A percentile compares a stretch with the other conserved stretches of the same genome.
phyloP scores from a whole-genome alignment of 768 basidiomycete genomes.

The Podaxis sp. region DNA sequence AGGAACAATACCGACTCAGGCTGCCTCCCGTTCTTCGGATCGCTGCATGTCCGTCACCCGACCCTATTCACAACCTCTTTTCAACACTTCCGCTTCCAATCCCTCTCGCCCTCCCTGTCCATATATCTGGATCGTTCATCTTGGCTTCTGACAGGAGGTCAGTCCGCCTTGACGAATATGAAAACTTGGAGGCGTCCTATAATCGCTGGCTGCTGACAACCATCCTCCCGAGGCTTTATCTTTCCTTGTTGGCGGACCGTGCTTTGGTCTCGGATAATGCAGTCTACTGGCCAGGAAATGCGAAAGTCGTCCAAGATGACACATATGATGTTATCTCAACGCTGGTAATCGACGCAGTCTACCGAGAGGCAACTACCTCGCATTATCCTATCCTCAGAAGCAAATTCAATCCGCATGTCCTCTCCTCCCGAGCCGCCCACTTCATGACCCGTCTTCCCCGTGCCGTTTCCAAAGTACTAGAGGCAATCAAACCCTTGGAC shows the following conservation, averaged over 20 bases:
- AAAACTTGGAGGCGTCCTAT: conserved; percentile 34
- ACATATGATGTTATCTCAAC: conserved; percentile 20
- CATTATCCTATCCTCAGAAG: conserved; percentile 13
- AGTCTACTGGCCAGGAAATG: conserved; percentile 37
- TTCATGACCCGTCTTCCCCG: neutral
- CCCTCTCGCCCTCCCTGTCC: conserved; percentile 39
- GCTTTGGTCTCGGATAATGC: conserved; percentile 20
- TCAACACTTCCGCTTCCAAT: conserved; percentile 43
- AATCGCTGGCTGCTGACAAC: conserved; percentile 43
- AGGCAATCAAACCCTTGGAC: neutral
- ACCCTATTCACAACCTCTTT: conserved; percentile 31
- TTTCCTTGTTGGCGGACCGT: conserved; percentile 35
- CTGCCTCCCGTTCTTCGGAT: conserved; percentile 1
- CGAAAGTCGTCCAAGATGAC: neutral
- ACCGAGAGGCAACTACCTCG: neutral
- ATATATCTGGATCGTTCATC: conserved; percentile 47
- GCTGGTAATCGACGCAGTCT: conserved; percentile 6
- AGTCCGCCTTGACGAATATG: conserved; percentile 39
- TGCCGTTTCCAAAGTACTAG: neutral
- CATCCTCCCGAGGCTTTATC: conserved; percentile 37
- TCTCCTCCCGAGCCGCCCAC: conserved; percentile 16
- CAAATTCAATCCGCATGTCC: conserved; percentile 19
- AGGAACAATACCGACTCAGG: neutral
- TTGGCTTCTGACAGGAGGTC: conserved; percentile 45
- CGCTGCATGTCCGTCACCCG: conserved; percentile 1